Base-by-base conservation (phyloP, 2,329 filamentous ascomycete genomes). In the Sclerotinia minor region DNA sequence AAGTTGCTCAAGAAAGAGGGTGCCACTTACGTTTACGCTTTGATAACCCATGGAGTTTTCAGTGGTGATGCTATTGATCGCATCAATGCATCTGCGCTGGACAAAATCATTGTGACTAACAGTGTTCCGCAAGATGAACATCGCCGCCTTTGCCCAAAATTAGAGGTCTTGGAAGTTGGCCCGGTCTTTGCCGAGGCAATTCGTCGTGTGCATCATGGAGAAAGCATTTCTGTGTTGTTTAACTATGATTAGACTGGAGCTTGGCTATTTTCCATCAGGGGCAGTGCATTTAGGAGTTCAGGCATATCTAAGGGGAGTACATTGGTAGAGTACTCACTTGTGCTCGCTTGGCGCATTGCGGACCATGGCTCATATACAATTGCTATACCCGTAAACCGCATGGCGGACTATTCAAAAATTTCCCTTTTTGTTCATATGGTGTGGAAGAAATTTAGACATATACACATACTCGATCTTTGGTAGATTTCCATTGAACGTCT, bases 1-100 rank as follows among this genome's bases (percentile, higher is more conserved):
- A 97, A 98, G 82, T 85, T 98, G n/a, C 82, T 98, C 72, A 97
- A 97, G 83, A 94, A 92, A 75, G 92, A 97, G 80, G 94, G 94
- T 54, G 95, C 95, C n/a, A 90, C 89, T 47, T 88, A 88, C 72
- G 93, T 98, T 57, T 96, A 94, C 78, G 95, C 95, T 8, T 84
- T 99, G 65, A 86, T 99, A 73, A 98, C 95, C 6, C 95, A 99
- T 77, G 95, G 94, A 65, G 92, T 98, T 71, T 86, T 99, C 76
- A 97, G 92, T 77, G 95, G 95, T 44, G 94, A 99, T 78, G 94
- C 94, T 65, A 95, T 98, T 75, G 89, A 93, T 63, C 89, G 94
- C 69, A 94, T 99, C 82, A 97, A 97, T 76, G 92, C 92, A 35
- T 97, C 92, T 69, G 89, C 92, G 29, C 85, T 99, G 71, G 94